phyloP scores from a whole-genome alignment of 2,329 filamentous ascomycete genomes.

The Phialocephala sp. region DNA sequence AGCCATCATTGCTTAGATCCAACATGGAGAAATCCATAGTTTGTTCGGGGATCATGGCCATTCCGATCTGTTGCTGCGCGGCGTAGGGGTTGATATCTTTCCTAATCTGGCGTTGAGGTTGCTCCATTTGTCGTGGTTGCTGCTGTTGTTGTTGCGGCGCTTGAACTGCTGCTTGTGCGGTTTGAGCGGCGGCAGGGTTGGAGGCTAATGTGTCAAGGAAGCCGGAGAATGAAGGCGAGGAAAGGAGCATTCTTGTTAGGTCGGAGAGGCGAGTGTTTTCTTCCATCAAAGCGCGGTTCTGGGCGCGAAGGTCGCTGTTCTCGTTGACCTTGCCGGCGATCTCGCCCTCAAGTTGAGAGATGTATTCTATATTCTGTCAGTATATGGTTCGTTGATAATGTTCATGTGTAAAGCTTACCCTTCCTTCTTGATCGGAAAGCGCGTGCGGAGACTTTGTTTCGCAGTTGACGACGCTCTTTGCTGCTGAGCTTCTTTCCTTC shows the following conservation, averaged over 20 bases:
- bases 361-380: constrained; percentile 84
- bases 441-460: constrained; percentile 98
- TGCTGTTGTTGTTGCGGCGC: constrained; percentile 38
- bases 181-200: constrained; percentile 56
- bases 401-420: constrained; percentile 63
- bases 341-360: constrained; percentile 89
- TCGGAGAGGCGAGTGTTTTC: constrained; percentile 84
- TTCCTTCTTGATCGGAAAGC: constrained; percentile 98
- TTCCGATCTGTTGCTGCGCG: constrained; percentile 69
- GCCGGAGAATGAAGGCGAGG: constrained; percentile 81
- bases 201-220: constrained; percentile 75
- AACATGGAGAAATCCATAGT: constrained; percentile 76
- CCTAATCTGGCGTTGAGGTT: constrained; percentile 56
- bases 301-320: constrained; percentile 76
- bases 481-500: constrained; percentile 99
- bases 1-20: constrained; percentile 59
- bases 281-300: constrained; percentile 82
- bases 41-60: constrained; percentile 85
- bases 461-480: constrained; percentile 95
- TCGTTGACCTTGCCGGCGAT: constrained; percentile 85
- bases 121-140: constrained; percentile 47
- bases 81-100: constrained; percentile 72
- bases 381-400: constrained; percentile 27
- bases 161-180: constrained; percentile 34
- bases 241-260: constrained; percentile 80